Evolutionary conservation across 441 rosid genomes (phyloP).

Genomic region (Adansonia grandidieri): DNA sequence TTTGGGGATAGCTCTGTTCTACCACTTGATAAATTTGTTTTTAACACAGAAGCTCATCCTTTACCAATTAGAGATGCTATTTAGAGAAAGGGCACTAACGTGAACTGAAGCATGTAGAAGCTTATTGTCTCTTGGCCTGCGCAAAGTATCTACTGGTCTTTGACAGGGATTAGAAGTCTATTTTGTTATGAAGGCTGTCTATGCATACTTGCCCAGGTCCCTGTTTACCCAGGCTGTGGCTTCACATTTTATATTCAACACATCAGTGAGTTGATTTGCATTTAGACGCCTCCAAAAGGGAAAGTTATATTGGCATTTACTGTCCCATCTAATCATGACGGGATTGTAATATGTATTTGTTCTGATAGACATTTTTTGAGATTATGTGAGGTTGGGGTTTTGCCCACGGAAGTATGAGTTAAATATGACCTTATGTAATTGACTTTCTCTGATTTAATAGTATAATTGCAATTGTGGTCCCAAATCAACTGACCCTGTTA

Average conservation of each 20-base stretch:
- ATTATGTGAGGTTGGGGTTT: constrained; percentile 30
- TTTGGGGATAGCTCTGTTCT: constrained; percentile 71
- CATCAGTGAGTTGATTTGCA: constrained; percentile 21
- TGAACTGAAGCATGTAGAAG: constrained; percentile 20
- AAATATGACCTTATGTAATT: constrained; percentile 39
- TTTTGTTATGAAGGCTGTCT: constrained; percentile 26
- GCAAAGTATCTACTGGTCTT: constrained; percentile 18
- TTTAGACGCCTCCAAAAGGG: constrained; percentile 25
- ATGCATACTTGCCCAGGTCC: constrained; percentile 19
- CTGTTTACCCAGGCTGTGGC: constrained; percentile 23
- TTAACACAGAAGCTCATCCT: constrained; percentile 96
- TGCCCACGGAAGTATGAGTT: constrained; percentile 30
- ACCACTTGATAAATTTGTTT: constrained; percentile 83
- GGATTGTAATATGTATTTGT: constrained; percentile 36
- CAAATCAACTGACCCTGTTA: constrained; percentile 26
- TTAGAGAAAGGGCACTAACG: constrained; percentile 31
- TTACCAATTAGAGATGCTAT: constrained; percentile 58
- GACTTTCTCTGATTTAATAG: constrained; percentile 29
- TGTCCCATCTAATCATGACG: constrained; percentile 27
- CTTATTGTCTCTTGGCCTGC: constrained; percentile 20
- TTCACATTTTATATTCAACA: not conserved
- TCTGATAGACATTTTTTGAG: constrained; percentile 27
- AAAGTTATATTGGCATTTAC: constrained; percentile 19
- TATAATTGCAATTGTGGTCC: constrained; percentile 28
- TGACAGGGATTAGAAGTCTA: constrained; percentile 23